Conservation (phyloP, 176 grass and related monocot species). For the Bonia amplexicaulis region DNA sequence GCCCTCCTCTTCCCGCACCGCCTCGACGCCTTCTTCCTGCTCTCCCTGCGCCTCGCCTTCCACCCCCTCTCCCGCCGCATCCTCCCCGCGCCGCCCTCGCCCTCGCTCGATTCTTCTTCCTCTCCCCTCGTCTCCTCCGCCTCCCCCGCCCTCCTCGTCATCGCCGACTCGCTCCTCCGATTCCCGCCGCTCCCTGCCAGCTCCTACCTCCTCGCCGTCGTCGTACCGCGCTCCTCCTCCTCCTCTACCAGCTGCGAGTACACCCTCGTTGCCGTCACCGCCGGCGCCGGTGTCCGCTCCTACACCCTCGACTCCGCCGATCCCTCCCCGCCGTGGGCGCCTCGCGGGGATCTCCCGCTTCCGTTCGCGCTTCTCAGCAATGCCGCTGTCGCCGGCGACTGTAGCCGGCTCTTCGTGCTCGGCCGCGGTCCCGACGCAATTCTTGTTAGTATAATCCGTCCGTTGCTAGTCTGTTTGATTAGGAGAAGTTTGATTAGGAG, state of each 20-base stretch:
- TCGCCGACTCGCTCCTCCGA: neutral
- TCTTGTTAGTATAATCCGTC: no score
- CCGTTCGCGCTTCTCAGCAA: slow-evolving; percentile 33
- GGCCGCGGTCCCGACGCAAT: slow-evolving; percentile 33
- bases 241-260: neutral
- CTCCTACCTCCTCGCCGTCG: slow-evolving; percentile 35
- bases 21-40: no score
- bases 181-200: slow-evolving; percentile 1
- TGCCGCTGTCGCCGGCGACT: neutral
- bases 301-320: slow-evolving; percentile 33
- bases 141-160: neutral
- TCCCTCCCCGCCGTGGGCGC: slow-evolving; percentile 23
- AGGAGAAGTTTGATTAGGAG: no score
- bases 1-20: no score
- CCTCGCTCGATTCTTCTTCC: neutral
- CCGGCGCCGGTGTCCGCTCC: neutral
- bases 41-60: no score
- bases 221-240: neutral
- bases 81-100: neutral
- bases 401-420: slow-evolving; percentile 36
- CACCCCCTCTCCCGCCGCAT: no score
- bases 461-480: no score
- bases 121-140: slow-evolving; percentile 32
- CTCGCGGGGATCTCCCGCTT: slow-evolving; percentile 17
- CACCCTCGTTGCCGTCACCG: slow-evolving; percentile 36